Conservation (phyloP, 352 stramenopile species). For the Phytophthora multivora region DNA sequence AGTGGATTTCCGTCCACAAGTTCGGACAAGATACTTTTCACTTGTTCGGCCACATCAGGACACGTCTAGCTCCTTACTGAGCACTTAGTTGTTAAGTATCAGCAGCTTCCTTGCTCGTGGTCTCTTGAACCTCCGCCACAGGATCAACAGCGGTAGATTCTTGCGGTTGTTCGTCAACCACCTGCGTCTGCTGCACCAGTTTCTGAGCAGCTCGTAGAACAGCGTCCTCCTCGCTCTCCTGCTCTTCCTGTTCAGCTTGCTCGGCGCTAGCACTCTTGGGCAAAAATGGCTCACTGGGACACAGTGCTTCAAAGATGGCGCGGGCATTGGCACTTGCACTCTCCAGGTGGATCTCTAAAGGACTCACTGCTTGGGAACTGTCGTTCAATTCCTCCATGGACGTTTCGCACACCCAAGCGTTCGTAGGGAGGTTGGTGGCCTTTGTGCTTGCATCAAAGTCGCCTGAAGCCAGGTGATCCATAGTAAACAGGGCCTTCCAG, state of each 20-base stretch:
- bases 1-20: not conserved
- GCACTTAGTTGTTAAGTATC: not conserved
- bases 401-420: conserved; percentile 56
- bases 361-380: conserved; percentile 30
- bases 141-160: too few relatives aligned
- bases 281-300: conserved; percentile 31
- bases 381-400: conserved; percentile 12
- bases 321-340: conserved; percentile 64
- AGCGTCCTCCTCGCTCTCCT: conserved; percentile 64
- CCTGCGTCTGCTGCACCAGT: not conserved
- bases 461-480: conserved; percentile 47
- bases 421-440: conserved; percentile 40
- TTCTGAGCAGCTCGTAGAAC: conserved; percentile 66
- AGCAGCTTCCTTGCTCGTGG: not conserved
- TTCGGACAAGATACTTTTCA: not conserved
- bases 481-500: conserved; percentile 70
- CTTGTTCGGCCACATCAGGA: not conserved
- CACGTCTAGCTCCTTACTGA: not conserved
- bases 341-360: conserved; percentile 69
- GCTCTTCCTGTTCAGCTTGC: conserved; percentile 39
- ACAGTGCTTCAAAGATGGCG: conserved; percentile 25
- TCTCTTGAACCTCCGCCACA: too few relatives aligned
- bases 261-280: conserved; percentile 11
- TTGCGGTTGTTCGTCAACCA: not conserved
- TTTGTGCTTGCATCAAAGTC: conserved; percentile 20